Percentiles rank a stretch among this genome's conserved stretches.
phyloP scores from a whole-genome alignment of 805 yeast species.

The Wickerhamiella vanderwaltii region DNA sequence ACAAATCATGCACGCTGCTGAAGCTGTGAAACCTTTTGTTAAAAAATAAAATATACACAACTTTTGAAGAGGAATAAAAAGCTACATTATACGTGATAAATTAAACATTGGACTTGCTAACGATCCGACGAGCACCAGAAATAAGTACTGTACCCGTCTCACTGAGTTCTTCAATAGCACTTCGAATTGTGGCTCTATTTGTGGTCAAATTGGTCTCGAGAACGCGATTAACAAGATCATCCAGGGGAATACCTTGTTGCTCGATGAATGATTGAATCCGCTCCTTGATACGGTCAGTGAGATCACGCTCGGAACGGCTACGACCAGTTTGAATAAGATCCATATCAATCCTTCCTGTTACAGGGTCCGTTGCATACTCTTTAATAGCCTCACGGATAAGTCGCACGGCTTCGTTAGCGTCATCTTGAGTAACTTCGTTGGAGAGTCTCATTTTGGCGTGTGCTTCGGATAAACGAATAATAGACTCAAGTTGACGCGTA shows the following conservation, averaged over 20 bases:
- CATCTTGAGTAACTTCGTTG: constrained; percentile 54
- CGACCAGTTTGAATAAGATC: constrained; percentile 87
- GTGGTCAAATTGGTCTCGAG: constrained; percentile 13
- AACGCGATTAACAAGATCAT: constrained; percentile 17
- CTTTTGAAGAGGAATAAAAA: no score
- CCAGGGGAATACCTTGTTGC: constrained; percentile 15
- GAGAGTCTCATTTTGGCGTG: constrained; percentile 93
- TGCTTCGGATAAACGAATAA: constrained; percentile 91
- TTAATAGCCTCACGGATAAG: constrained; percentile 87
- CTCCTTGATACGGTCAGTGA: constrained; percentile 13
- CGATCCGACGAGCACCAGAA: neutral
- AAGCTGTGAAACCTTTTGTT: no score
- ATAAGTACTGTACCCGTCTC: constrained; percentile 6
- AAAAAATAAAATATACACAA: no score
- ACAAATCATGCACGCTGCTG: no score
- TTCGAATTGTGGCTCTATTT: neutral
- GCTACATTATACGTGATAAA: no score
- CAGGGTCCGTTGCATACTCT: constrained; percentile 96
- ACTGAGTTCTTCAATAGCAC: constrained; percentile 11
- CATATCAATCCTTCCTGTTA: constrained; percentile 95
- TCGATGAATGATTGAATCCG: constrained; percentile 16
- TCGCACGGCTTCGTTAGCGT: constrained; percentile 88
- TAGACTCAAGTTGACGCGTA: constrained; percentile 89
- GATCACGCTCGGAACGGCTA: constrained; percentile 8
- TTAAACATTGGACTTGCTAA: neutral